phyloP scores from a whole-genome alignment of 352 stramenopile genomes.

The Hyaloperonospora brassicae region DNA sequence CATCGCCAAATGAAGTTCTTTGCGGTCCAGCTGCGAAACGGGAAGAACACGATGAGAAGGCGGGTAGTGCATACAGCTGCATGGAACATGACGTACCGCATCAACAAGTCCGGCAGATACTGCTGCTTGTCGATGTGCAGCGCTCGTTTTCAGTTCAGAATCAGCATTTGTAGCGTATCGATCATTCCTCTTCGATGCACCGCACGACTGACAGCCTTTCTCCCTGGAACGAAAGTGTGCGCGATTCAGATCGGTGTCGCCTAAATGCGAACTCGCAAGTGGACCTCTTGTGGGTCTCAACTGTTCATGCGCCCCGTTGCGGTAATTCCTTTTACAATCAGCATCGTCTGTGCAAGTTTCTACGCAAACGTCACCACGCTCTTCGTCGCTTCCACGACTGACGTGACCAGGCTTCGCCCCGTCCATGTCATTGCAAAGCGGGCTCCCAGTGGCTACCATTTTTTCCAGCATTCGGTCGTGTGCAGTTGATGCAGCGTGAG shows the following conservation, averaged over 20 bases:
- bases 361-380: slow-evolving; percentile 1
- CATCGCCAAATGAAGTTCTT: slow-evolving; percentile 20
- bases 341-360: neutral
- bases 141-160: slow-evolving; percentile 3
- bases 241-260: slow-evolving; percentile 5
- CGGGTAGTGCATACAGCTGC: neutral
- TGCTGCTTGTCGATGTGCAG: slow-evolving; percentile 4
- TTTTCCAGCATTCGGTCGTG: slow-evolving; percentile 19
- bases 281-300: neutral
- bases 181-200: slow-evolving; percentile 1
- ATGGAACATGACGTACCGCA: slow-evolving; percentile 14
- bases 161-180: slow-evolving; percentile 5
- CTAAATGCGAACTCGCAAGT: slow-evolving; percentile 5
- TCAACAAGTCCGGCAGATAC: slow-evolving; percentile 11
- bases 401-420: slow-evolving; percentile 1
- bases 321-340: slow-evolving; percentile 4
- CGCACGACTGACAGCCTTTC: slow-evolving; percentile 2
- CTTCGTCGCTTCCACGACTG: slow-evolving; percentile 2
- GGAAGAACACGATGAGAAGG: slow-evolving; percentile 3
- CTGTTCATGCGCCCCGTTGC: slow-evolving; percentile 1
- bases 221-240: slow-evolving; percentile 12
- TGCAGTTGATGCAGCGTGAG: slow-evolving; percentile 6
- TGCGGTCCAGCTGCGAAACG: slow-evolving; percentile 18
- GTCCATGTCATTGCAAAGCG: slow-evolving; percentile 13
- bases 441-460: slow-evolving; percentile 16